Base-by-base conservation (phyloP, 495 filamentous ascomycete species). In the Diplogelasinospora grovesii region DNA sequence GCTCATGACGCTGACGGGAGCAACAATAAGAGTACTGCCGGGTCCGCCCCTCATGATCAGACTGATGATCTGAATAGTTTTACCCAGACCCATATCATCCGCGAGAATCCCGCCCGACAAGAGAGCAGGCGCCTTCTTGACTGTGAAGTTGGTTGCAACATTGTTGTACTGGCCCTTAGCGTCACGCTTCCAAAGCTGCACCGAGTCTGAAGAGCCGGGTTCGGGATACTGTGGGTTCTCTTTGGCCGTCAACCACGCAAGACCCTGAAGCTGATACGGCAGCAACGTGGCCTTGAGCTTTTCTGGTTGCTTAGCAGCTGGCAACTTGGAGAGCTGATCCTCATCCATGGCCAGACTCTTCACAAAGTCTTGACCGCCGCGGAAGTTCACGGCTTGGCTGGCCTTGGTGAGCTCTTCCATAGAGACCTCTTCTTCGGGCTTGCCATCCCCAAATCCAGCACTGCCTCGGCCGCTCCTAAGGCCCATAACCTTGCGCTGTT, bases 41-140 rank as follows among this genome's bases (percentile, higher is more conserved):
- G 69, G 56, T 3, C 70, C 73, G 11, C 63, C 68, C 5, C 81
- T 74, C 46, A 88, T 60, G 28, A 96, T 83, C 21, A 94, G 55
- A 36, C 85, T 82, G 41, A 95, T 92, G 26, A 87, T 76, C 57
- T 95, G 85, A 5, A 96, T 70, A 1, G 89, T 96, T 62, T 97
- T 96, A 10, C 89, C 89, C 5, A 96, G 66, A 3, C 89, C 89
- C 89, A 96, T 96, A 48, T 96, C 89, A 58, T 96, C 89, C 18
- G 86, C 86, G 9, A 95, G 67, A 22, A 95, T 85, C 23, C 88
- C 89, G 30, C 89, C 90, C 48, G 79, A 85, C 1, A 83, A 76
- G 14, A 95, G 66, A 3, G 54, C 49, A 0, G 88, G 86, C 2
- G 64, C 58, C 4, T 54, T 57, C 1, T 55, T 56, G 2, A 74